A percentile compares a stretch with the other conserved stretches of the same genome.
These are phyloP conservation scores for Auricularia sp. DNA, from an alignment of 768 basidiomycete genomes.

Conservation along the genomic window DNA sequence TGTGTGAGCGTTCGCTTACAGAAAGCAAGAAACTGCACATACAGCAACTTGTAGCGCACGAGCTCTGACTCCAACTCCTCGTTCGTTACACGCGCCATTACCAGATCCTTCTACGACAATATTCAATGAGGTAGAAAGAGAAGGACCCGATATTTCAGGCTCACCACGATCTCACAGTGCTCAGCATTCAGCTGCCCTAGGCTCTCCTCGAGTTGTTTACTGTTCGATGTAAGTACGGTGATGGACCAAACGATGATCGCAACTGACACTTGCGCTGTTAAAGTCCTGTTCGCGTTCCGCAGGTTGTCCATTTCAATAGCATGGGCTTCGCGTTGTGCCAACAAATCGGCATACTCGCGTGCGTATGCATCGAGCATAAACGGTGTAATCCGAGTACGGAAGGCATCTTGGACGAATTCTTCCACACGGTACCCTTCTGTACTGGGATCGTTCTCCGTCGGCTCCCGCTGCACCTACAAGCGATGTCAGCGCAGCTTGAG, in stretches of 20 bases:
- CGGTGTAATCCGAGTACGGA: slow-evolving; percentile 78
- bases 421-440: slow-evolving; percentile 49
- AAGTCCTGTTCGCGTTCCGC: slow-evolving; percentile 62
- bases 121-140: neutral
- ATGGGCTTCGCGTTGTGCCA: slow-evolving; percentile 72
- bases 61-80: slow-evolving; percentile 92
- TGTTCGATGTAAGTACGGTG: slow-evolving; percentile 20
- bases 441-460: neutral
- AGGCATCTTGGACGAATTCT: slow-evolving; percentile 80
- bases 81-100: slow-evolving; percentile 75
- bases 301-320: slow-evolving; percentile 75
- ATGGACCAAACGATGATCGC: neutral
- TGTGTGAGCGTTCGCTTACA: neutral
- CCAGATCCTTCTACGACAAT: slow-evolving; percentile 69
- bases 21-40: slow-evolving; percentile 19
- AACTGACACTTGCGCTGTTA: slow-evolving; percentile 72
- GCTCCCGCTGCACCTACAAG: neutral
- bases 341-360: slow-evolving; percentile 77
- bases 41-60: slow-evolving; percentile 90
- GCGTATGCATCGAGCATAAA: slow-evolving; percentile 91
- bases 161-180: slow-evolving; percentile 65
- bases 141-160: neutral
- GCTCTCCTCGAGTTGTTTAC: slow-evolving; percentile 69
- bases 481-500: neutral
- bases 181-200: slow-evolving; percentile 74